Percentiles rank a stretch among this genome's conserved stretches.
These are phyloP conservation scores for Nelumbo lutea DNA, from an alignment of 164 flowering plant species.

Conservation along the genomic window DNA sequence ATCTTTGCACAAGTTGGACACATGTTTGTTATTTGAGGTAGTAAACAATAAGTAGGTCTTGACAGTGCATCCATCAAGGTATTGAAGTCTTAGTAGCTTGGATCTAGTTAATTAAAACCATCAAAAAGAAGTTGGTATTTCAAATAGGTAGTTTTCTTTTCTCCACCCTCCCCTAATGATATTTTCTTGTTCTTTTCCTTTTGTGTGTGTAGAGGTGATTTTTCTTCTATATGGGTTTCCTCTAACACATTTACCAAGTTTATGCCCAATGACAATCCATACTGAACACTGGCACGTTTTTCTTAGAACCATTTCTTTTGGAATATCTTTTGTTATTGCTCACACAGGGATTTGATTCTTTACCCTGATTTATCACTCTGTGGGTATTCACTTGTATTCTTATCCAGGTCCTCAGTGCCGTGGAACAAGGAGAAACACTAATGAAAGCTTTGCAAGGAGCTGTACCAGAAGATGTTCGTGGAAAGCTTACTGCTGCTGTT, in stretches of 20 bases:
- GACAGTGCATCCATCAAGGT: too few species aligned
- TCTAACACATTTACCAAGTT: background rate
- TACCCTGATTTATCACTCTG: background rate
- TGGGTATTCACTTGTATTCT: background rate
- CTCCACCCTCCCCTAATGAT: background rate
- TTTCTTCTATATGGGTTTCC: background rate
- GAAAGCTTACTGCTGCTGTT: conserved; percentile 72
- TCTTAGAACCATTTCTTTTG: background rate
- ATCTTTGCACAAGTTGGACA: background rate
- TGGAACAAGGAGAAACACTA: conserved; percentile 84
- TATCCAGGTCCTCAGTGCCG: conserved; percentile 75
- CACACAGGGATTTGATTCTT: conserved; percentile 4
- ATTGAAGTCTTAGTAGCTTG: too few species aligned
- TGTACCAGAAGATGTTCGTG: conserved; percentile 95
- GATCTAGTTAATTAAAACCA: too few species aligned
- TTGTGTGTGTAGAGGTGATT: background rate
- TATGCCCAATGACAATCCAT: background rate
- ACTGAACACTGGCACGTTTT: background rate
- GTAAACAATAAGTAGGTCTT: too few species aligned
- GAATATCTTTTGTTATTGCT: background rate
- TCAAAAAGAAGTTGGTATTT: too few species aligned
- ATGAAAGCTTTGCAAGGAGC: conserved; percentile 90
- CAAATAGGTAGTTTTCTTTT: background rate
- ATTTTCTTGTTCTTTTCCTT: background rate
- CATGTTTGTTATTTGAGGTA: too few species aligned